Conservation (phyloP, 2,329 filamentous ascomycete species). For the Furcasterigmium sp. region DNA sequence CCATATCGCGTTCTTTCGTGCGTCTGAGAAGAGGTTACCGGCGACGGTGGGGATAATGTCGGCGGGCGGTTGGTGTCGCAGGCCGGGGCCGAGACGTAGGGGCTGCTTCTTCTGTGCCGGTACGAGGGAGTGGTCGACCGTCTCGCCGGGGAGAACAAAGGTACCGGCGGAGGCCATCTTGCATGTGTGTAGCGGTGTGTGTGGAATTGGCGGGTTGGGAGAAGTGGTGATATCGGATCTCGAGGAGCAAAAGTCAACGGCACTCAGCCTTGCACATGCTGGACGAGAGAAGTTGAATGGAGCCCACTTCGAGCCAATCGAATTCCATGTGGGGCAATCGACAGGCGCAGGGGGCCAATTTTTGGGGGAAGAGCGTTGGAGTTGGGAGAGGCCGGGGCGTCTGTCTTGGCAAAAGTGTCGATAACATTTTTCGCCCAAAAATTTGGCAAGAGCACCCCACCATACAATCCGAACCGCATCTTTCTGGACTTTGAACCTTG, state of each 20-base stretch:
- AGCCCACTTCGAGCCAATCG: too few relatives aligned
- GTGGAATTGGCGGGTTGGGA: neutral
- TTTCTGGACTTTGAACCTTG: conserved; percentile 6
- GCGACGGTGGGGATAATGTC: conserved; percentile 65
- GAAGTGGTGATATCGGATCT: too few relatives aligned
- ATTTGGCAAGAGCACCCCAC: conserved; percentile 10
- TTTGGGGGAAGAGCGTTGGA: neutral
- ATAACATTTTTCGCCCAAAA: conserved; percentile 5
- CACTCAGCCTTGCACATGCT: conserved; percentile 10
- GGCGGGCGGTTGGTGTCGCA: conserved; percentile 75
- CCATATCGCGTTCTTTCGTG: conserved; percentile 71
- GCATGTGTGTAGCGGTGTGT: conserved; percentile 4
- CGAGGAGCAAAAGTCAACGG: too few relatives aligned
- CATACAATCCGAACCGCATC: conserved; percentile 6
- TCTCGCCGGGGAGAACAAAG: conserved; percentile 78
- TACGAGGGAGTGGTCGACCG: conserved; percentile 59
- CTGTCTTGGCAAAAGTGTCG: conserved; percentile 4
- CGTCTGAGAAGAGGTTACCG: conserved; percentile 62
- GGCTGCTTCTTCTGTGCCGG: conserved; percentile 65
- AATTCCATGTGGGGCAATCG: neutral
- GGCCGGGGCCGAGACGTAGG: conserved; percentile 76
- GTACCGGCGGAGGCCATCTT: conserved; percentile 51
- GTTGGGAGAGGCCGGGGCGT: neutral
- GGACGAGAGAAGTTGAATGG: too few relatives aligned
- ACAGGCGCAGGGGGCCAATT: neutral